These are phyloP conservation scores for Phytophthora chlamydospora DNA, from an alignment of 352 stramenopile genomes.

Conservation along the genomic window DNA sequence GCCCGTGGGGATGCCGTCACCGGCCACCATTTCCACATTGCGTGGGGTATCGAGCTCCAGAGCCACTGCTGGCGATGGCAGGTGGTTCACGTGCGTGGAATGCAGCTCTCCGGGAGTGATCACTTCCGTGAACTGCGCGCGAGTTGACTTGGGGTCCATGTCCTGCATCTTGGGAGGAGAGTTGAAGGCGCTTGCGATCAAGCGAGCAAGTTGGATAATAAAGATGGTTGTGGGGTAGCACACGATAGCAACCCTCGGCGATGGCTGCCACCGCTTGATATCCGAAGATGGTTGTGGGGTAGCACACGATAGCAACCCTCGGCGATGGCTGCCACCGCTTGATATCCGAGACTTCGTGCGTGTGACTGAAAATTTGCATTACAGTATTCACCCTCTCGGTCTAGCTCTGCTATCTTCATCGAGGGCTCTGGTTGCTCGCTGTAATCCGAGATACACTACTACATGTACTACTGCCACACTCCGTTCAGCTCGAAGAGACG, in stretches of 20 bases:
- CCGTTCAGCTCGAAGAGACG: too few relatives aligned
- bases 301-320: conserved; percentile 15
- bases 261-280: conserved; percentile 15
- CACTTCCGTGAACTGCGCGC: conserved; percentile 35
- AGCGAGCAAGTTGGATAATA: conserved; percentile 19
- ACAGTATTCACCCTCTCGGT: too few relatives aligned
- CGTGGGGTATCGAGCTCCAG: conserved; percentile 38
- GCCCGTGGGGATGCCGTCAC: conserved; percentile 34
- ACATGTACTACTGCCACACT: too few relatives aligned
- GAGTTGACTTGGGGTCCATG: conserved; percentile 33
- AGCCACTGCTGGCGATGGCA: conserved; percentile 29
- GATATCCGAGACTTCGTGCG: conserved; percentile 8
- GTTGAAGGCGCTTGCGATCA: not conserved
- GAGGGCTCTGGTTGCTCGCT: too few relatives aligned
- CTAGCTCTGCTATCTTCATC: too few relatives aligned
- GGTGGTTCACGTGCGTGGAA: conserved; percentile 21
- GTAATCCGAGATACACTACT: too few relatives aligned
- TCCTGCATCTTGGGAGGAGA: conserved; percentile 28
- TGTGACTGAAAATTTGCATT: conserved; percentile 22
- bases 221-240: not conserved
- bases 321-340: conserved; percentile 5
- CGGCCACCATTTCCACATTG: conserved; percentile 21
- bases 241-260: conserved; percentile 12
- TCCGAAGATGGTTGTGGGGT: not conserved
- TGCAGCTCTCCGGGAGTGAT: conserved; percentile 22